phyloP scores from a whole-genome alignment of 2,329 filamentous ascomycete species.

The Colletotrichum graminicola region DNA sequence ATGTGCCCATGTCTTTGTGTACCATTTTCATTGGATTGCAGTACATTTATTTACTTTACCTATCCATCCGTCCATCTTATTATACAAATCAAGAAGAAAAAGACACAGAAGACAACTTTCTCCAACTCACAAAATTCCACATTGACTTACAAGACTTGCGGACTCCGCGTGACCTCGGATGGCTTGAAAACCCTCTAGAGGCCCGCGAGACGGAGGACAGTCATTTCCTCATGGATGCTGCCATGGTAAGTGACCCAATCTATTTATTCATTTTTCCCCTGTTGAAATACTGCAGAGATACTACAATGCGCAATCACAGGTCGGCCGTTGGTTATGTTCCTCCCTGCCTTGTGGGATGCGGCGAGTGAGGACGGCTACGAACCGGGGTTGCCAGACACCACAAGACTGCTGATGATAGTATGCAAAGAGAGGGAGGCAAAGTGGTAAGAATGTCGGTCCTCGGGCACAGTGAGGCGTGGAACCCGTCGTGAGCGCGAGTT shows the following conservation, averaged over 20 bases:
- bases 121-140: background rate
- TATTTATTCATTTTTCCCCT: background rate
- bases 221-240: background rate
- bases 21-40: background rate
- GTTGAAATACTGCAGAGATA: background rate
- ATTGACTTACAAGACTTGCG: background rate
- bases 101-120: too few relatives aligned
- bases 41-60: fast-evolving
- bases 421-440: background rate
- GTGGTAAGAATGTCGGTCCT: background rate
- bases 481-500: background rate
- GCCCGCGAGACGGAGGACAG: background rate
- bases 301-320: background rate
- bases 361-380: background rate
- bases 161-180: background rate
- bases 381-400: background rate
- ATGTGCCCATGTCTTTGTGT: too few relatives aligned
- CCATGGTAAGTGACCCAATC: too few relatives aligned
- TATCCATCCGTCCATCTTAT: background rate
- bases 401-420: background rate
- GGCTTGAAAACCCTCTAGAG: background rate
- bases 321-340: background rate
- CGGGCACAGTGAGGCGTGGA: background rate
- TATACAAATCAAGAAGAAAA: background rate
- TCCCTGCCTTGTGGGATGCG: background rate